Base-by-base conservation (phyloP, 2,329 filamentous ascomycete species). In the Escovopsis sp. region DNA sequence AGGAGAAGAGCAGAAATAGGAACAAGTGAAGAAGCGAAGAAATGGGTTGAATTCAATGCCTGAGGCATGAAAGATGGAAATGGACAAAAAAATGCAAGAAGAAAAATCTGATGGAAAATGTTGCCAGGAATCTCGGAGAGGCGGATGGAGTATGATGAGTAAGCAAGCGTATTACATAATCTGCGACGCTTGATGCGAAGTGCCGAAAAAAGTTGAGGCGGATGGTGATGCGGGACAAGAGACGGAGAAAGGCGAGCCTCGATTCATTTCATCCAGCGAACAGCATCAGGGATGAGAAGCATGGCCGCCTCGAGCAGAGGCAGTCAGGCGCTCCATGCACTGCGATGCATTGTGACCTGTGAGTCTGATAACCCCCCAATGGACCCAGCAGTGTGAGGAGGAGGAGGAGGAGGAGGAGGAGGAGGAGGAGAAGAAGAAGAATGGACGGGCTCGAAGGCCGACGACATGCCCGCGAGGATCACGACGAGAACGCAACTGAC, bases 301-400 rank as follows among this genome's bases (percentile, higher is more conserved):
- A 58, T 78, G 74, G 63, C 70, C 50, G 66, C 70, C 50, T 67
- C 71, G 52, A 74, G 72, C 63, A 72, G 73, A 66, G 72, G 74
- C 49, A 58, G 68, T 49, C 65, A 60, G 53, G 66, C 66, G 55
- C 57, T 68, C 49, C 65, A 60, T 54, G 66, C 66, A 55, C 57
- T 68, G 45, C 62, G 66, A 51, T 63, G 64, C 48, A 59, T 70
- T 42, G 51, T 77, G 44, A 64, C 65, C 55, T 64, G 75, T 78
- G 27, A 30, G 27, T 30, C 9, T 5, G 25, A 27, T 27, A 9
- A 5, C 9, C 25, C 25, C 25, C 9, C 9, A 9, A 9, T 30
- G 27, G 27, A 11, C 11, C 27, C 11, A 11, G 5, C 25, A 27
- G 25, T 6, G 25, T 11, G 27, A 8, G 4, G 27, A 5, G 5